A percentile compares a stretch with the other conserved stretches of the same genome.
Evolutionary conservation across 768 basidiomycete genomes (phyloP).

Genomic region (Boletus huronensis): DNA sequence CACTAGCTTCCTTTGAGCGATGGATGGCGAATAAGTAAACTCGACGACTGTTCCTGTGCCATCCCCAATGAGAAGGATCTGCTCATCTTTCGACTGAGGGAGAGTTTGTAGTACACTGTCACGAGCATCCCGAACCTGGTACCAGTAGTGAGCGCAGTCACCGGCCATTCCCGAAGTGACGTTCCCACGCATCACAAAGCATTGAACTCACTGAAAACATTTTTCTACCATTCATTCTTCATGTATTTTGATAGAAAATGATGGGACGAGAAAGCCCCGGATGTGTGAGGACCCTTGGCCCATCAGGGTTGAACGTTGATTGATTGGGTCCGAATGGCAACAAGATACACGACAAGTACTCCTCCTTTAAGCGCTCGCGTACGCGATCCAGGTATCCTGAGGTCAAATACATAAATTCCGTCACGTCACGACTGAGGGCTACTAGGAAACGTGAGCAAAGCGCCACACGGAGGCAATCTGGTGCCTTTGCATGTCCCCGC

Average conservation of each 20-base stretch:
- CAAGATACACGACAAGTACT: background rate
- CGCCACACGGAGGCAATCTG: slow-evolving; percentile 21
- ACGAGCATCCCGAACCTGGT: no score
- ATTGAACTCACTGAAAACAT: background rate
- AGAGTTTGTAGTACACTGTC: no score
- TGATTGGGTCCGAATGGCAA: no score
- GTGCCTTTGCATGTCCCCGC: background rate
- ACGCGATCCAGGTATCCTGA: background rate
- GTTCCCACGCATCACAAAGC: background rate
- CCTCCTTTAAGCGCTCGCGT: background rate
- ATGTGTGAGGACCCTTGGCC: background rate
- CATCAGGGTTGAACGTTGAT: background rate
- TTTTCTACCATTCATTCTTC: no score
- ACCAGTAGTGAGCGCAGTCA: no score
- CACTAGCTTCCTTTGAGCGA: background rate
- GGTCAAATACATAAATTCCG: background rate
- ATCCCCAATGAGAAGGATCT: background rate
- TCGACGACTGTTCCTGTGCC: background rate
- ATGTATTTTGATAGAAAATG: background rate
- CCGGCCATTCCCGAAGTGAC: background rate
- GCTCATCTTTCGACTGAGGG: no score
- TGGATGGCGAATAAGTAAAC: no score
- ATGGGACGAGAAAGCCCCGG: background rate
- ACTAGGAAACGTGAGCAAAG: background rate
- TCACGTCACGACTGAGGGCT: background rate